Evolutionary conservation across 208 protist genomes (phyloP).

Genomic region (Crithidia fasciculata): DNA sequence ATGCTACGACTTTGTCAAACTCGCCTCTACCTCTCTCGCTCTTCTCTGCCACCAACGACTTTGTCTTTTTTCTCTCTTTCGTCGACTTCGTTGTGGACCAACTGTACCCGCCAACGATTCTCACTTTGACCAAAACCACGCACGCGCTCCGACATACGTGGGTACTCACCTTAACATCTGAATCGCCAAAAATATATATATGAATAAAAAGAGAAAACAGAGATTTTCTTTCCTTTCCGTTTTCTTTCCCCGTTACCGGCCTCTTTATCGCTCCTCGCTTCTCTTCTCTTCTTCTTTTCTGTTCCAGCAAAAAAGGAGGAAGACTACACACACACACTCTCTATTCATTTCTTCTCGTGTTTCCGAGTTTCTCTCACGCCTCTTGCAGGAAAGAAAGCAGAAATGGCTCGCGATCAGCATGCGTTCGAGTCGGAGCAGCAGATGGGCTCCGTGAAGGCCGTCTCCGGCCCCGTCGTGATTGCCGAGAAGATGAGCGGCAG

Average conservation of each 20-base stretch:
- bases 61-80: too few relatives aligned
- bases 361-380: too few relatives aligned
- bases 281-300: constrained; percentile 3
- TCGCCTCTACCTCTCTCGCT: too few relatives aligned
- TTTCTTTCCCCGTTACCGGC: background rate
- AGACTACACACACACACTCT: background rate
- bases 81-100: too few relatives aligned
- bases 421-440: constrained; percentile 82
- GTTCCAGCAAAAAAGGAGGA: background rate
- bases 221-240: constrained; percentile 14
- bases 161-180: too few relatives aligned
- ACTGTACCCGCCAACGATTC: too few relatives aligned
- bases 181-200: too few relatives aligned
- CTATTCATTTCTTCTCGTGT: background rate
- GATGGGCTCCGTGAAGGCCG: constrained; percentile 88
- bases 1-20: too few relatives aligned
- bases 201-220: constrained; percentile 3
- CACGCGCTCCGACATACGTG: too few relatives aligned
- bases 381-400: background rate
- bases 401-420: constrained; percentile 66
- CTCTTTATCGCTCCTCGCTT: background rate
- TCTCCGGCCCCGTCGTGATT: constrained; percentile 98
- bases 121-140: too few relatives aligned
- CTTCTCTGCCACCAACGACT: too few relatives aligned
- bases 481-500: constrained; percentile 99